Conservation (phyloP, 495 filamentous ascomycete genomes). For the Thermothielavioides terrestris region DNA sequence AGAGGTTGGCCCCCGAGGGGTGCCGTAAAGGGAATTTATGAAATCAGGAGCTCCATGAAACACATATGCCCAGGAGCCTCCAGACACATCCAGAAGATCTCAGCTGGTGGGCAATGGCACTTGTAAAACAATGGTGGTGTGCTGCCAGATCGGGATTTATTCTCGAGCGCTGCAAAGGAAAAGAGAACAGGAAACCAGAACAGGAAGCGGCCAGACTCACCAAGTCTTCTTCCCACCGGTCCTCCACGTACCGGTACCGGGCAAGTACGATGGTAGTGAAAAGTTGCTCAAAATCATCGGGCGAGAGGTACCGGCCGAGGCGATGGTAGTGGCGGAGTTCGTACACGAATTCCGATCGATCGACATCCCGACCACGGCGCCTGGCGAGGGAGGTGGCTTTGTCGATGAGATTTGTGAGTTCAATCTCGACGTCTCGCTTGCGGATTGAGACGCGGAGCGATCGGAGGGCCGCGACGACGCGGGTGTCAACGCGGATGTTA, state of each 20-base stretch:
- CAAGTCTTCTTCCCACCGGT: neutral
- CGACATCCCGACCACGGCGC: neutral
- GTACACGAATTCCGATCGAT: neutral
- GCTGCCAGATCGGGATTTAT: no score
- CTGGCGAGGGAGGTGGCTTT: neutral
- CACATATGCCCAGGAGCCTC: no score
- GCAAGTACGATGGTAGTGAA: constrained; percentile 1
- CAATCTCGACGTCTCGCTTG: neutral
- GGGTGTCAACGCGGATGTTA: neutral
- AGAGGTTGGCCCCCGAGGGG: no score
- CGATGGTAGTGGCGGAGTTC: neutral
- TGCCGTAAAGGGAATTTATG: neutral
- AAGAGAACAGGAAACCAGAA: neutral
- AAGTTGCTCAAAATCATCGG: neutral
- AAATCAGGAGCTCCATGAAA: no score
- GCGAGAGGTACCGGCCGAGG: neutral
- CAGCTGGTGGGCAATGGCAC: no score
- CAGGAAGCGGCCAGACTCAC: neutral
- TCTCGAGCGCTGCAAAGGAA: neutral
- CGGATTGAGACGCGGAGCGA: neutral
- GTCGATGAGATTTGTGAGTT: neutral
- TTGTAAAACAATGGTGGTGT: no score
- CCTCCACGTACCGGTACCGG: neutral
- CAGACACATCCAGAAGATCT: no score
- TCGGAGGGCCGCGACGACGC: neutral